phyloP scores from a whole-genome alignment of 2,329 filamentous ascomycete genomes.

The Beauveria scarabaeidicola region DNA sequence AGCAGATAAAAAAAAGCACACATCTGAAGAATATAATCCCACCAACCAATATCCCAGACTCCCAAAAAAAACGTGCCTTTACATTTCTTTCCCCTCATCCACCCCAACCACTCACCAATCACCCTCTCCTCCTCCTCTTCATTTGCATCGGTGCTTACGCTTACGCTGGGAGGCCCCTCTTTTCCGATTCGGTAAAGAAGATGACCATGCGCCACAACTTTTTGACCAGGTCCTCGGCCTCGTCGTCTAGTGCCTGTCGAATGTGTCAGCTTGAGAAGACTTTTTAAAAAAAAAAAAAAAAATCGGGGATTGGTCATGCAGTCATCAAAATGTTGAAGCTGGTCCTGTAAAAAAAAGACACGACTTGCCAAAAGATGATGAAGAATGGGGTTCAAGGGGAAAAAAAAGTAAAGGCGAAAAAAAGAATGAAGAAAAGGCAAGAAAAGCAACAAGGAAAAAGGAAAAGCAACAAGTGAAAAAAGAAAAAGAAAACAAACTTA shows the following conservation, averaged over 20 bases:
- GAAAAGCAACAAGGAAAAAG: neutral
- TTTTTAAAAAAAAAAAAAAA: neutral
- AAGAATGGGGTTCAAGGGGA: neutral
- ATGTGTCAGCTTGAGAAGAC: slow-evolving; percentile 2
- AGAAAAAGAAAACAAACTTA: slow-evolving; percentile 36
- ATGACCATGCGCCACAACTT: slow-evolving; percentile 98
- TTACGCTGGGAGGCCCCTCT: slow-evolving; percentile 67
- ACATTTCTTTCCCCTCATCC: neutral
- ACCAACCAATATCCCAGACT: neutral
- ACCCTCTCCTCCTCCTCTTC: neutral
- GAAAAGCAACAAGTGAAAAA: neutral
- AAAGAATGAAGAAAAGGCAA: neutral
- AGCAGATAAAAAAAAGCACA: neutral
- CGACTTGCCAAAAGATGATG: too few relatives aligned
- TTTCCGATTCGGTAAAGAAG: slow-evolving; percentile 94
- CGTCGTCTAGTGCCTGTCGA: slow-evolving; percentile 75
- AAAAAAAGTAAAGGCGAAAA: neutral
- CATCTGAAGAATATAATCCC: neutral
- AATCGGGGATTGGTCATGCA: neutral
- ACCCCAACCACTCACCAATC: neutral
- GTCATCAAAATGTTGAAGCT: neutral
- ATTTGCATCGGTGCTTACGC: neutral
- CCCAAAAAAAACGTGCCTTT: neutral
- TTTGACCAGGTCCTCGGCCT: slow-evolving; percentile 87
- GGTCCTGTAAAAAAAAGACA: too few relatives aligned